Conservation (phyloP, 176 grass and related monocot species). For the Panicum miliaceum region DNA sequence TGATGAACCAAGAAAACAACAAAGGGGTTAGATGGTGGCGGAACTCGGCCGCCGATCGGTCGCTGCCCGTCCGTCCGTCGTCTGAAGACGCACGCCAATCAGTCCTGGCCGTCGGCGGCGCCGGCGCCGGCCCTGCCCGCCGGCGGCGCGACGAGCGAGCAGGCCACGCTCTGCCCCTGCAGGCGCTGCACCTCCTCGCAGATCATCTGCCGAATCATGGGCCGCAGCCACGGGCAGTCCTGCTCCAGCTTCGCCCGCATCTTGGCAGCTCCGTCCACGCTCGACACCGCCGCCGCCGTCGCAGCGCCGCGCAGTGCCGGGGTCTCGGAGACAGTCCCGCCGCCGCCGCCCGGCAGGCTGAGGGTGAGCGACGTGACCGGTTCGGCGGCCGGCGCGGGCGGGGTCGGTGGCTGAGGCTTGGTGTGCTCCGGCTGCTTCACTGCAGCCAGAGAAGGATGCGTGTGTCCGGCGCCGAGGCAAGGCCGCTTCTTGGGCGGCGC, state of each 20-base stretch:
- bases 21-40: neutral
- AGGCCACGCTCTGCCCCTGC: constrained; percentile 39
- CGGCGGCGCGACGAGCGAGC: constrained; percentile 25
- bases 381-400: constrained; percentile 19
- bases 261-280: neutral
- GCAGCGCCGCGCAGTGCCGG: neutral
- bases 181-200: constrained; percentile 74
- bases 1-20: neutral
- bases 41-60: neutral
- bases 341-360: constrained; percentile 47
- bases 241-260: constrained; percentile 21
- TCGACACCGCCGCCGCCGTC: constrained; percentile 15
- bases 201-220: constrained; percentile 58
- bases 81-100: neutral
- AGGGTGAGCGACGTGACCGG: constrained; percentile 71
- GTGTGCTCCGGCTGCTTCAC: neutral
- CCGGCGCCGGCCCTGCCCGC: neutral
- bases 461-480: neutral
- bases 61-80: neutral
- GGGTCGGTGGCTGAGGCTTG: neutral
- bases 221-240: constrained; percentile 37
- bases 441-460: neutral
- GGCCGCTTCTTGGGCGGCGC: constrained; percentile 36
- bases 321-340: neutral
- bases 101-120: neutral